Evolutionary conservation across 78 protist genomes (phyloP), one percentile per base, ranked within the genome.

Genomic region (Dictyostelium intermedium): DNA sequence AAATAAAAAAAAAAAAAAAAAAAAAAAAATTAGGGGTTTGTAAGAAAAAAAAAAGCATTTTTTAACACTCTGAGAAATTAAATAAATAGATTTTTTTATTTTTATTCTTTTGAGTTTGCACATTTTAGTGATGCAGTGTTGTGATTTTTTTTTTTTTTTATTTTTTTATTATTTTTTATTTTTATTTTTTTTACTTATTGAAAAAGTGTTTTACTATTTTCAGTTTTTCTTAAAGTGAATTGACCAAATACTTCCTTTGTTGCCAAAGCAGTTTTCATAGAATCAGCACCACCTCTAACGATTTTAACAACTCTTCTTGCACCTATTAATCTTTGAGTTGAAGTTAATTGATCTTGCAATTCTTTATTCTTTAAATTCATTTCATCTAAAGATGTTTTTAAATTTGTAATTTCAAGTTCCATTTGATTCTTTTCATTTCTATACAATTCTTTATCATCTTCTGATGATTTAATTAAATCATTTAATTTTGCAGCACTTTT

Each of bases 201-300:
- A 11, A 27, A 66, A 27, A 66, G 32, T n/a, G 32, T 35, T 39
- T 35, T 35, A 76, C 56, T 77, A 16, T 43, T 77, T 10, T 47
- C 82, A 23, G 82, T 77, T 41, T 43, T 39, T 41, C 82, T 89
- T 66, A 89, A 34, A 32, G 30, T 32, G 16, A 45, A 63, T 80
- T 89, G 85, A 50, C 87, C 94, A 80, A 89, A 89, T 3, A 80
- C 94, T n/a, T 45, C 47, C 39, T 81, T 80, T 16, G 61, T 27
- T 0, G 50, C 86, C 14, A 43, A 80, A 8, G 94, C 94, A 18
- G 37, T 60, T 83, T 89, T 89, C 83, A 80, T 45, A 11, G 94
- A 60, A 66, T 89, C 83, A 45, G 82, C 94, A 50, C 83, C 94
- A 20, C 84, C 66, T 41, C 94, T n/a, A 23, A 89, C 78, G 27